Evolutionary conservation across 2,329 filamentous ascomycete genomes (phyloP).

Genomic region (Talaromyces marneffei): DNA sequence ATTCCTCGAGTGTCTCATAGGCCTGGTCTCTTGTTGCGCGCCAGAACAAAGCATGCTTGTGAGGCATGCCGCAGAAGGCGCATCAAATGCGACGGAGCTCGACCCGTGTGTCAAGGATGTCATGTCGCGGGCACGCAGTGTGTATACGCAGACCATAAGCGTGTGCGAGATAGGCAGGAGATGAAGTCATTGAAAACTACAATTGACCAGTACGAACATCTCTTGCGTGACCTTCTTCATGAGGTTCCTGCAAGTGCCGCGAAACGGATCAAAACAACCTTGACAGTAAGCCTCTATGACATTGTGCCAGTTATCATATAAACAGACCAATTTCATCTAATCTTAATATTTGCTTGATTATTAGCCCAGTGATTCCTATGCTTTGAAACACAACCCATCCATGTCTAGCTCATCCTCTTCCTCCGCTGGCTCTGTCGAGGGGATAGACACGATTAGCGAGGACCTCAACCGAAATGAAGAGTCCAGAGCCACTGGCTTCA

Average conservation of each 20-base stretch:
- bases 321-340: not conserved
- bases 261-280: constrained; percentile 9
- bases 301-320: not conserved
- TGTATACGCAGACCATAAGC: constrained; percentile 30
- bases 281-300: not conserved
- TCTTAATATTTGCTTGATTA: not conserved
- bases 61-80: constrained; percentile 33
- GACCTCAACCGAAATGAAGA: constrained; percentile 36
- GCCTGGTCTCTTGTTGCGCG: not conserved
- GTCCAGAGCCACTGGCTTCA: constrained; percentile 34
- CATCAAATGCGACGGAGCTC: constrained; percentile 33
- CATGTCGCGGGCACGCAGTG: constrained; percentile 22
- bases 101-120: constrained; percentile 24
- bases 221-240: constrained; percentile 8
- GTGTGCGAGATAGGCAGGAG: constrained; percentile 32
- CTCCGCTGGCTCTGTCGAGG: constrained; percentile 35
- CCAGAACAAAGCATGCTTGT: constrained; percentile 21
- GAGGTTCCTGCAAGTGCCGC: constrained; percentile 10
- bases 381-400: constrained; percentile 14
- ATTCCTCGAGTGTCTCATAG: not conserved
- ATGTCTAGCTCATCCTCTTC: constrained; percentile 22
- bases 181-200: constrained; percentile 19
- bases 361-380: not conserved
- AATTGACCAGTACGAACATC: constrained; percentile 5
- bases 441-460: constrained; percentile 38